Conservation (phyloP, 768 basidiomycete genomes). For the Mycena filopes region DNA sequence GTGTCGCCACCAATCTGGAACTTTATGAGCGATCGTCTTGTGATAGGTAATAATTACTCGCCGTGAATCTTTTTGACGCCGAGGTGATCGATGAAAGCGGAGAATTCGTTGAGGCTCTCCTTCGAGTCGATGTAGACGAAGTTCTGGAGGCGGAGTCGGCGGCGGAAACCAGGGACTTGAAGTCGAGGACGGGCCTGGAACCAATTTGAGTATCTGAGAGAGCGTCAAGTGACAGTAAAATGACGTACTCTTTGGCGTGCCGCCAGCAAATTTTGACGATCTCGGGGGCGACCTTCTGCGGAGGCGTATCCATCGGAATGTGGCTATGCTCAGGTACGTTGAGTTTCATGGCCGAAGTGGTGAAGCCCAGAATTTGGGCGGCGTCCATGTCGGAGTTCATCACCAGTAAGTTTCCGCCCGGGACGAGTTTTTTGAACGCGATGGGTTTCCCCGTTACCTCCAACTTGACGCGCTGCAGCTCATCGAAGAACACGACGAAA, state of each 20-base stretch:
- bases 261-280: conserved; percentile 7
- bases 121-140: conserved; percentile 5
- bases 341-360: conserved; percentile 4
- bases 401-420: conserved; percentile 9
- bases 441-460: conserved; percentile 12
- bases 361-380: conserved; percentile 3
- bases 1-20: conserved; percentile 36
- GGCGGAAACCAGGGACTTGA: not conserved
- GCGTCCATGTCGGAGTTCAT: conserved; percentile 16
- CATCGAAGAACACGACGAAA: conserved; percentile 11
- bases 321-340: conserved; percentile 12
- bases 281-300: not conserved
- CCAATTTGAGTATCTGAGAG: not conserved
- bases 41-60: not conserved
- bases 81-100: not conserved
- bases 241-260: conserved; percentile 2
- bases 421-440: conserved; percentile 1
- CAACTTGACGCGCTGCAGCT: not conserved
- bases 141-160: not conserved
- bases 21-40: not conserved
- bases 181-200: conserved; percentile 1
- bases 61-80: not conserved
- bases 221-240: no score
- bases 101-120: not conserved
- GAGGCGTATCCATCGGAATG: conserved; percentile 1